These are phyloP conservation scores for Plectosphaerella plurivora DNA, from an alignment of 2,329 filamentous ascomycete species.

Conservation along the genomic window DNA sequence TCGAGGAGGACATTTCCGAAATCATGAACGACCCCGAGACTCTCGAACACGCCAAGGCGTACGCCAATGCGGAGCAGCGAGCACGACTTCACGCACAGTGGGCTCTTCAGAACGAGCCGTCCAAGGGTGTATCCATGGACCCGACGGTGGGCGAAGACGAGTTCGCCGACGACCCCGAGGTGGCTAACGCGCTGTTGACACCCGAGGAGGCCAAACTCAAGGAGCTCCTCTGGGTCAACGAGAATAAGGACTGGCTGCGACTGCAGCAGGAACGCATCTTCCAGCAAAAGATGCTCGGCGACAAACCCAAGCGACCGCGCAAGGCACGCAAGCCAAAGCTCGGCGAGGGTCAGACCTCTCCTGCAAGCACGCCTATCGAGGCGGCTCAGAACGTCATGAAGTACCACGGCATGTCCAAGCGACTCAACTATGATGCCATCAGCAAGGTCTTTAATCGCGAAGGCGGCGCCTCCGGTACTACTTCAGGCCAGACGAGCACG, in stretches of 20 bases:
- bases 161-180: slow-evolving; percentile 86
- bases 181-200: slow-evolving; percentile 71
- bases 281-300: slow-evolving; percentile 61
- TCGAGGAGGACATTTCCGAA: slow-evolving; percentile 67
- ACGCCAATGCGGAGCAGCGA: slow-evolving; percentile 53
- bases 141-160: slow-evolving; percentile 72
- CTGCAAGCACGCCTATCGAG: slow-evolving; percentile 64
- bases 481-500: slow-evolving; percentile 27
- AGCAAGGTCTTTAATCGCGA: slow-evolving; percentile 49
- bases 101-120: slow-evolving; percentile 43
- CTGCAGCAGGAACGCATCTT: slow-evolving; percentile 81
- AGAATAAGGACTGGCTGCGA: slow-evolving; percentile 91
- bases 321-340: slow-evolving; percentile 54
- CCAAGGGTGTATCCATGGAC: slow-evolving; percentile 49
- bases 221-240: slow-evolving; percentile 88
- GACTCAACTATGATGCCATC: slow-evolving; percentile 69
- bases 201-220: slow-evolving; percentile 75
- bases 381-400: slow-evolving; percentile 66
- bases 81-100: slow-evolving; percentile 49
- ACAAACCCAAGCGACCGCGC: slow-evolving; percentile 52
- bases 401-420: slow-evolving; percentile 64
- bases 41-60: slow-evolving; percentile 49
- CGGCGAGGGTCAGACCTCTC: slow-evolving; percentile 60
- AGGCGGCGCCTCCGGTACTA: slow-evolving; percentile 37
- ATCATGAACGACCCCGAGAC: slow-evolving; percentile 61